Evolutionary conservation across 192 early-diverging fungal species (phyloP), one percentile per base, ranked within the genome.

Genomic region (Podila minutissima): DNA sequence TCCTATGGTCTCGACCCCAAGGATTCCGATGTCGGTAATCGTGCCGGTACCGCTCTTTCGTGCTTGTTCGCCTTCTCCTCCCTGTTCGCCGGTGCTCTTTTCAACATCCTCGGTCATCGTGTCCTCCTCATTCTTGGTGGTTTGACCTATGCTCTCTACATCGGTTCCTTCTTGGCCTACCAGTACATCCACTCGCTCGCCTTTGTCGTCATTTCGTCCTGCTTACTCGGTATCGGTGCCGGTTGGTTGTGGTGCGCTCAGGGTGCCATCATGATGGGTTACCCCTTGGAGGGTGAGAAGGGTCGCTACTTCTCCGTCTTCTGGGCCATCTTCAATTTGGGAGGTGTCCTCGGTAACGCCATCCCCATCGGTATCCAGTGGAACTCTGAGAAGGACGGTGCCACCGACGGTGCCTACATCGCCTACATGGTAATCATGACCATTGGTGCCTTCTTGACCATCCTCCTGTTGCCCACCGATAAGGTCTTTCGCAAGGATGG

Each of bases 241-340:
- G 94, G 93, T 67, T 89, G 95, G 69, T 63, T 88, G 50, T 88
- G 89, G 88, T 90, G 92, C 24, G 92, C 92, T 22, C 92, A 94
- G 76, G 90, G 94, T 62, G 90, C 92, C 81, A 93, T 97, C 74
- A 94, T 95, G 91, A 87, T 94, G 75, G 92, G 95, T 55, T 96
- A 97, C 82, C 94, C 95, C 32, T 72, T 79, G 24, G 94, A 96
- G 71, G 83, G 88, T 31, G 87, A 93, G 41, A 95, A 95, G 86
- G 94, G 93, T 60, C 89, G 83, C 66, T 94, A 89, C 81, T 95
- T 97, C 67, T 88, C 91, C 51, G 84, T 92, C 33, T 97, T 97
- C 90, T 97, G 95, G 95, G 86, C 90, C 63, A 92, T 96, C 71
- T 97, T 95, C 88, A 86, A 86, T 73, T 74, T 88, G 59, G 95